These are phyloP conservation scores for Petunia axillaris DNA, from an alignment of 257 asterid genomes.

Conservation along the genomic window DNA sequence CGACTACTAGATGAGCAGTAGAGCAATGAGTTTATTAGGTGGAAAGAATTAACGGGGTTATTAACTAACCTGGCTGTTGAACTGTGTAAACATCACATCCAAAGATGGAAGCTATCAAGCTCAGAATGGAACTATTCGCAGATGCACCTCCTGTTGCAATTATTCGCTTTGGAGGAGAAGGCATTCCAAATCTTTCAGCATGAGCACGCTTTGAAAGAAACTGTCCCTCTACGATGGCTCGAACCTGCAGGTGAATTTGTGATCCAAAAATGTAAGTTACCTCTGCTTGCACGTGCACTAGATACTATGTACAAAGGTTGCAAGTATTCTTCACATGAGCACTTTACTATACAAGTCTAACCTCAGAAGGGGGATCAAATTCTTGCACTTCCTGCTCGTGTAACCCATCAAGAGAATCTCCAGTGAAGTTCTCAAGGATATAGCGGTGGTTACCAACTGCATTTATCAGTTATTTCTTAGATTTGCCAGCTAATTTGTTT, in stretches of 20 bases:
- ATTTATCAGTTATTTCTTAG: constrained; percentile 22
- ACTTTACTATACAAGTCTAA: constrained; percentile 23
- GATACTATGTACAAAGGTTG: not conserved
- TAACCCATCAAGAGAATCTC: constrained; percentile 58
- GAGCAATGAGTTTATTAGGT: not conserved
- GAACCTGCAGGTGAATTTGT: constrained; percentile 50
- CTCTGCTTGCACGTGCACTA: not conserved
- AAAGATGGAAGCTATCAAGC: constrained; percentile 68
- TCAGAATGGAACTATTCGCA: constrained; percentile 61
- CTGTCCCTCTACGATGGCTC: constrained; percentile 92
- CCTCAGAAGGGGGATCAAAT: constrained; percentile 88
- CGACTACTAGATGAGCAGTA: not conserved
- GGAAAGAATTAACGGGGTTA: not conserved
- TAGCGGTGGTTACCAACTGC: constrained; percentile 87
- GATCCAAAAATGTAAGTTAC: not conserved
- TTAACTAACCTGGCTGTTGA: constrained; percentile 65
- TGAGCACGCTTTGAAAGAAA: constrained; percentile 89
- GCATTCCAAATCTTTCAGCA: constrained; percentile 92
- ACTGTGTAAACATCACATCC: constrained; percentile 78
- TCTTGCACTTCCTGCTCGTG: constrained; percentile 64
- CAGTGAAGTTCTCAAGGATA: constrained; percentile 65
- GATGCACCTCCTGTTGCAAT: constrained; percentile 99
- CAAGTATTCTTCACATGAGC: not conserved
- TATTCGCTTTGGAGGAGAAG: constrained; percentile 89
- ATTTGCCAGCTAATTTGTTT: not conserved